phyloP scores from a whole-genome alignment of 495 filamentous ascomycete genomes.

The Chaetomidium leptoderma region DNA sequence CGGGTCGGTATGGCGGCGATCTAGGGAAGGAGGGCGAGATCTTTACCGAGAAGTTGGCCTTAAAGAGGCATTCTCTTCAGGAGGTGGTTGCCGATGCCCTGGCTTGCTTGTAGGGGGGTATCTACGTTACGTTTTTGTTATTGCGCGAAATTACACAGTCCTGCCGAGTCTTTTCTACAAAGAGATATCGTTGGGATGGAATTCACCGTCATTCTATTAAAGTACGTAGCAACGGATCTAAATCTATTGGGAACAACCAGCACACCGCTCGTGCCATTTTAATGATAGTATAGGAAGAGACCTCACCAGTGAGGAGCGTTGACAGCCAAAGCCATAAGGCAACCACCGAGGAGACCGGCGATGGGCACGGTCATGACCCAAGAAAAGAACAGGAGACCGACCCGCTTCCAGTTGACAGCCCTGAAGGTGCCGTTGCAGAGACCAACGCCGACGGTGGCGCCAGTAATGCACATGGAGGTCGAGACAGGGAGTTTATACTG shows the following conservation, averaged over 20 bases:
- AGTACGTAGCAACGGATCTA: no score
- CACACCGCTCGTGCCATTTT: no score
- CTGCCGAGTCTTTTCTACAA: no score
- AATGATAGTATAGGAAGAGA: no score
- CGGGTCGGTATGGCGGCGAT: constrained; percentile 25
- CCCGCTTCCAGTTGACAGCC: constrained; percentile 58
- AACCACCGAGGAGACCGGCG: constrained; percentile 53
- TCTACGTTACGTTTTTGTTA: no score
- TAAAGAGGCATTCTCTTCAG: constrained; percentile 21
- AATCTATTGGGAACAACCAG: no score
- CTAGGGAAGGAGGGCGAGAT: constrained; percentile 30
- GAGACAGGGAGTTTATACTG: constrained; percentile 50
- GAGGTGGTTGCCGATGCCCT: constrained; percentile 14
- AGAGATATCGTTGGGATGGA: no score
- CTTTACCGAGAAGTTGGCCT: constrained; percentile 25
- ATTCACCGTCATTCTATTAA: no score
- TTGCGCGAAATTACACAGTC: no score
- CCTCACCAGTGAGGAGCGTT: constrained; percentile 51
- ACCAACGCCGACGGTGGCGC: constrained; percentile 60
- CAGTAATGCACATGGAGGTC: constrained; percentile 60
- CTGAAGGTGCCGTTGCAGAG: constrained; percentile 56
- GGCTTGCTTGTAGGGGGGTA: not conserved
- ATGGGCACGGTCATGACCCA: constrained; percentile 59
- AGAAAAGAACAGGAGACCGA: constrained; percentile 51
- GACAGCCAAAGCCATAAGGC: constrained; percentile 55